Evolutionary conservation across 495 filamentous ascomycete genomes (phyloP).

Genomic region (Aspergillus bridgeri): DNA sequence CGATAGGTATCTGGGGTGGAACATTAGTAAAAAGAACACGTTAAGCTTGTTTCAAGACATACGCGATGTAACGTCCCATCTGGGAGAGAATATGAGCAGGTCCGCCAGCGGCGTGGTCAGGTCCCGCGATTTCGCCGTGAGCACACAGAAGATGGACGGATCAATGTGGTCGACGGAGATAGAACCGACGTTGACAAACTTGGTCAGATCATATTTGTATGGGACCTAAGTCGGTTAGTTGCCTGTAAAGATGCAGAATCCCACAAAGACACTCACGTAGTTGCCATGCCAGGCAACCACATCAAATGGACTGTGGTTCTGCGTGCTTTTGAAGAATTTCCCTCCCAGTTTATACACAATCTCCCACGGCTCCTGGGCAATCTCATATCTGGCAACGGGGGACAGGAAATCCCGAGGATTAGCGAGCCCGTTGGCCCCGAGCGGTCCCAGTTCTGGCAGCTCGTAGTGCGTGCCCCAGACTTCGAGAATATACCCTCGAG

Average conservation of each 20-base stretch:
- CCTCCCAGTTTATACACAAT: constrained; percentile 51
- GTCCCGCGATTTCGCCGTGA: constrained; percentile 46
- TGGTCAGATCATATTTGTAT: constrained; percentile 51
- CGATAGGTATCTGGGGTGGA: constrained; percentile 43
- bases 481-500: constrained; percentile 49
- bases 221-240: constrained; percentile 29
- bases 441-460: constrained; percentile 47
- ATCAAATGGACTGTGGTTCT: constrained; percentile 50
- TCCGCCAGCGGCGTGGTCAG: constrained; percentile 43
- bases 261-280: constrained; percentile 30
- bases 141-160: constrained; percentile 50
- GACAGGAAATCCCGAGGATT: constrained; percentile 49
- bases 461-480: constrained; percentile 48
- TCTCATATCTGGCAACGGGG: constrained; percentile 42
- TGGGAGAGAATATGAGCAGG: constrained; percentile 47
- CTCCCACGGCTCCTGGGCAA: constrained; percentile 40
- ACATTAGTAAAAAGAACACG: not conserved
- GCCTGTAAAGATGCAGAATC: not conserved
- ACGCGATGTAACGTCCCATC: constrained; percentile 49
- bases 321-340: constrained; percentile 45
- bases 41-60: constrained; percentile 9
- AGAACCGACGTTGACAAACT: constrained; percentile 49
- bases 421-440: constrained; percentile 50
- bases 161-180: constrained; percentile 52
- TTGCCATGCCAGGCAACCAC: constrained; percentile 54